Evolutionary conservation across 2,329 filamentous ascomycete species (phyloP).

Genomic region (Colletotrichum agaves): DNA sequence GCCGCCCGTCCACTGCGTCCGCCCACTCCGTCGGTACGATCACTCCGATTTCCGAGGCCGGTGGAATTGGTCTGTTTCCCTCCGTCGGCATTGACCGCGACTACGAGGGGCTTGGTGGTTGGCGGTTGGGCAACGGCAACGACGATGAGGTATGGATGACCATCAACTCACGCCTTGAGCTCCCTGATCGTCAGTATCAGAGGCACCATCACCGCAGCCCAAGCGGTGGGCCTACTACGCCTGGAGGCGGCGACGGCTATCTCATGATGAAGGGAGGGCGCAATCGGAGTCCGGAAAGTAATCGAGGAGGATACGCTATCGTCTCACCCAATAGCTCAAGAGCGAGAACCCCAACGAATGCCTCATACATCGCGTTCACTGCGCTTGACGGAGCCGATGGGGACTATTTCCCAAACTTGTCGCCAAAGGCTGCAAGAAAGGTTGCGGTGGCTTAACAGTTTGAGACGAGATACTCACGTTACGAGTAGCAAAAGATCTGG

Average conservation of each 20-base stretch:
- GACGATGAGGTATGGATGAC: slow-evolving; percentile 58
- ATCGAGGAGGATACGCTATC: slow-evolving; percentile 36
- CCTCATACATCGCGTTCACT: slow-evolving; percentile 43
- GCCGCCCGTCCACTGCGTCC: slow-evolving; percentile 26
- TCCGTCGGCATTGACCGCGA: slow-evolving; percentile 64
- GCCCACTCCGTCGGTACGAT: slow-evolving; percentile 27
- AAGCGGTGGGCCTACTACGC: slow-evolving; percentile 51
- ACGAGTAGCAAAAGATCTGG: slow-evolving; percentile 7
- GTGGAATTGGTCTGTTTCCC: slow-evolving; percentile 54
- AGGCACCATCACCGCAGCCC: slow-evolving; percentile 57
- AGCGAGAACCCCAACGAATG: slow-evolving; percentile 58
- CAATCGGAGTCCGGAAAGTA: slow-evolving; percentile 49
- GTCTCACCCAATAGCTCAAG: slow-evolving; percentile 60
- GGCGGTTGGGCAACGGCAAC: slow-evolving; percentile 60
- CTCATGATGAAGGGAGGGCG: slow-evolving; percentile 58
- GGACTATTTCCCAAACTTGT: slow-evolving; percentile 55
- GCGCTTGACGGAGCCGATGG: slow-evolving; percentile 47
- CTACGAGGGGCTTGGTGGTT: slow-evolving; percentile 70
- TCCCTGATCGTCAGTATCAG: slow-evolving; percentile 55
- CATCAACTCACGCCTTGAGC: slow-evolving; percentile 63
- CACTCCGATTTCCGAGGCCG: slow-evolving; percentile 43
- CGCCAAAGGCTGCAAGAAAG: slow-evolving; percentile 48
- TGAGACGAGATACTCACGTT: not conserved
- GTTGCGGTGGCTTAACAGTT: slow-evolving; percentile 24
- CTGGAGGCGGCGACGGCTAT: slow-evolving; percentile 51